phyloP scores from a whole-genome alignment of 2,329 filamentous ascomycete species.

The Trichoderma breve region DNA sequence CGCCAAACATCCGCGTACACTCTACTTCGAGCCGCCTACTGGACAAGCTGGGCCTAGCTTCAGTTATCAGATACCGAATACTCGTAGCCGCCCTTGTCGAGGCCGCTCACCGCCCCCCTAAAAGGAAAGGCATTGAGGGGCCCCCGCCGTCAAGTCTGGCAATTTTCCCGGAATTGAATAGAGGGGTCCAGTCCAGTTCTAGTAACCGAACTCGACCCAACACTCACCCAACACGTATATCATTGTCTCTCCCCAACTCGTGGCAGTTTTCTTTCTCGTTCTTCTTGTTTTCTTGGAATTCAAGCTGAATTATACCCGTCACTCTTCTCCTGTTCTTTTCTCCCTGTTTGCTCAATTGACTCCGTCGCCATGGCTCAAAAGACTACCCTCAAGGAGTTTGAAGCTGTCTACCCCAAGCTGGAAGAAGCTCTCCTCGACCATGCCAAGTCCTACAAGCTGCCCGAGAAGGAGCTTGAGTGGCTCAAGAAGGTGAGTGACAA shows the following conservation, averaged over 20 bases:
- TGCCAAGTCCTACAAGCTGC: conserved; percentile 78
- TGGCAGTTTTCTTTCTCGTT: not conserved
- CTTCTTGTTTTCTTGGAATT: not conserved
- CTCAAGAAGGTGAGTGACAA: conserved; percentile 66
- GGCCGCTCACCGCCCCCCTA: conserved; percentile 4
- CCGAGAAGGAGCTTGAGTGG: conserved; percentile 78
- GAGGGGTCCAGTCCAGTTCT: conserved; percentile 4
- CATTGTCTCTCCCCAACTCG: not conserved
- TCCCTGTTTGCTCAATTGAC: not conserved
- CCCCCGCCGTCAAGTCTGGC: not conserved
- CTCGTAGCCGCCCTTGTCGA: not conserved
- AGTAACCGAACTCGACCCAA: conserved; percentile 4
- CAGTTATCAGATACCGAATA: not conserved
- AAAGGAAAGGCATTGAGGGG: not conserved
- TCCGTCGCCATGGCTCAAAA: conserved; percentile 59
- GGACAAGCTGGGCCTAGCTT: not conserved
- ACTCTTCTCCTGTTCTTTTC: not conserved
- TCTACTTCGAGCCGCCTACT: not conserved
- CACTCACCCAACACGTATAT: conserved; percentile 4
- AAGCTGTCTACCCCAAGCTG: conserved; percentile 83
- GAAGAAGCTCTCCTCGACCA: conserved; percentile 77
- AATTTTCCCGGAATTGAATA: conserved; percentile 2
- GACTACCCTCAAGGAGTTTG: conserved; percentile 81
- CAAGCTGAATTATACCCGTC: not conserved
- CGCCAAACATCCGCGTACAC: not conserved